Percentiles rank a stretch among this genome's conserved stretches.
These are phyloP conservation scores for Triadica sebifera DNA, from an alignment of 345 rosid genomes.

Conservation along the genomic window DNA sequence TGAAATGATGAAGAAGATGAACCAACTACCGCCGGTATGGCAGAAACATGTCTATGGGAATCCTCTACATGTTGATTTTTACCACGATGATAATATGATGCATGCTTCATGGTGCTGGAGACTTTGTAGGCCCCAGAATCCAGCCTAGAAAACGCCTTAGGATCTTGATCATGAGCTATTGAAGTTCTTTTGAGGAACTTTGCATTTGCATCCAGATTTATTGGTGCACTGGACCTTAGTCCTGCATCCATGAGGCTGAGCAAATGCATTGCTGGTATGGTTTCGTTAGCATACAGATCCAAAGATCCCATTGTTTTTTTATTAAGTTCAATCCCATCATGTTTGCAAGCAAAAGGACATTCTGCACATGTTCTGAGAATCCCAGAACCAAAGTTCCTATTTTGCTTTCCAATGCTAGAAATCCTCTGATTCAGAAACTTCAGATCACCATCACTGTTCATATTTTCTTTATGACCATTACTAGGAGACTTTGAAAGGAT, in stretches of 20 bases:
- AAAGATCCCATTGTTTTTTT: constrained; percentile 36
- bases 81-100: constrained; percentile 35
- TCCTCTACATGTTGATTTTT: constrained; percentile 39
- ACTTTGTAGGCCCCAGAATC: constrained; percentile 41
- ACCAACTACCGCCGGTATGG: constrained; percentile 37
- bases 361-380: constrained; percentile 35
- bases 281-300: constrained; percentile 63
- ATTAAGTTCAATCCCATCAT: constrained; percentile 31
- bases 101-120: constrained; percentile 32
- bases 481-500: constrained; percentile 35
- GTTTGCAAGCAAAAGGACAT: constrained; percentile 49
- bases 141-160: constrained; percentile 43
- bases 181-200: constrained; percentile 48
- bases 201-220: constrained; percentile 41
- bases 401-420: constrained; percentile 43
- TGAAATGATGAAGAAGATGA: constrained; percentile 54
- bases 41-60: constrained; percentile 31
- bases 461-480: constrained; percentile 30
- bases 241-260: constrained; percentile 91
- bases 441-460: constrained; percentile 29
- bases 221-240: constrained; percentile 43
- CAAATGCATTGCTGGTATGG: constrained; percentile 87
- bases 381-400: constrained; percentile 44
- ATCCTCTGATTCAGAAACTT: constrained; percentile 40
- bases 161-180: constrained; percentile 40